Percentiles rank a stretch among this genome's conserved stretches.
phyloP scores from a whole-genome alignment of 139 green algal genomes.

The Spirogloea muscicola region DNA sequence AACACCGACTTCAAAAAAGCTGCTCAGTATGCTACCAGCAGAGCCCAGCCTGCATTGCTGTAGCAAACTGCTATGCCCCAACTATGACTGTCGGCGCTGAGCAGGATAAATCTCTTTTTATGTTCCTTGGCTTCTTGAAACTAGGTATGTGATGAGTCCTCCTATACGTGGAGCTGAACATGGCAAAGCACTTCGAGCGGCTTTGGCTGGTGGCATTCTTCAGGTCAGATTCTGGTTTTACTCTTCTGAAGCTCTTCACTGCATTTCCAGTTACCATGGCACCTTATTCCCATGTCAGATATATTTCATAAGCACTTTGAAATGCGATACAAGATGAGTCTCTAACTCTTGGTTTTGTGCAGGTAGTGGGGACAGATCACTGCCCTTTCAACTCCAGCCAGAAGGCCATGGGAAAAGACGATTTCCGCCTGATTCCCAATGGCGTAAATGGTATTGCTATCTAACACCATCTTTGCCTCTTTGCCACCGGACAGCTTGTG shows the following conservation, averaged over 20 bases:
- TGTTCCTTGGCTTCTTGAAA: too few species aligned
- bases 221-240: conserved; percentile 15
- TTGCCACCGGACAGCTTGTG: neutral
- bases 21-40: too few species aligned
- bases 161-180: conserved; percentile 72
- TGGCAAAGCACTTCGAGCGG: conserved; percentile 33
- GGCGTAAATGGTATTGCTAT: conserved; percentile 77
- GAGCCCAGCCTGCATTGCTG: too few species aligned
- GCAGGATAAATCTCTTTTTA: too few species aligned
- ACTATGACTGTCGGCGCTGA: too few species aligned
- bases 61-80: too few species aligned
- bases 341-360: too few species aligned
- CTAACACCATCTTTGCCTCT: neutral
- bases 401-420: conserved; percentile 65
- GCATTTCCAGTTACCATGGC: too few species aligned
- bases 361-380: conserved; percentile 69
- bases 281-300: too few species aligned
- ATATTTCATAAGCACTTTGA: too few species aligned
- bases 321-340: too few species aligned
- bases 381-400: conserved; percentile 86
- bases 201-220: conserved; percentile 41
- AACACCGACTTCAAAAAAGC: conserved; percentile 69
- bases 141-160: conserved; percentile 89
- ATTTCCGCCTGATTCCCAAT: conserved; percentile 93
- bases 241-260: neutral